Base-by-base conservation (phyloP, 495 filamentous ascomycete genomes). In the Durotheca rogersii region DNA sequence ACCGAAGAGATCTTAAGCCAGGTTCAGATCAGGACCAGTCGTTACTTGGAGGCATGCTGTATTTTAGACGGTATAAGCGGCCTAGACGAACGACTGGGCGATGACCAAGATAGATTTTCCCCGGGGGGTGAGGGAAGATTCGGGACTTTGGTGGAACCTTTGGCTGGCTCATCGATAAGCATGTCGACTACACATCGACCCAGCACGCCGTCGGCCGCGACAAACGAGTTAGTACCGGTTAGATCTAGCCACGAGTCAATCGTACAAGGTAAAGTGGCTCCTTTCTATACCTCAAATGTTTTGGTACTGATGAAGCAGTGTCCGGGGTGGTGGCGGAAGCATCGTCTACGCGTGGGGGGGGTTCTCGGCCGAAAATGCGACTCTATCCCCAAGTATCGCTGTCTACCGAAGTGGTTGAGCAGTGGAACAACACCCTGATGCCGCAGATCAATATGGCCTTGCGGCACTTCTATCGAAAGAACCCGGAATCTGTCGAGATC, bases 351-450 rank as follows among this genome's bases (percentile, higher is more conserved):
- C 27, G 3, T 10, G 42, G 50, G 7, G 64, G 64, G 34, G 61
- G 65, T 9, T 16, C 60, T 5, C 65, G 66, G 16, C 51, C 65
- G 2, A 78, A 78, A 41, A 53, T 71, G 12, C 71, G 76, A 15
- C 64, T 77, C 0, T 81, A 78, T 40, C 75, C 77, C 1, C 68
- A 78, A 17, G 67, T 80, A 6, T 61, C 69, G 0, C 61, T 89
- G 0, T 80, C 81, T 0, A 75, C 78, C 5, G 81, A 86, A 1
- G 74, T 80, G 44, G 67, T 87, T 3, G 78, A 86, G 15, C 79
- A 85, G 46, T 90, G 86, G 83, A 85, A 89, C 49, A 80, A 74
- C 18, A 75, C 78, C 2, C 70, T 89, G 57, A 82, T 89, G 74
- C 86, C 86, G 0, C 79, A 84, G 51, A 72, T 90, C 56, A 84